Percentiles rank a stretch among this genome's conserved stretches.
Conservation (phyloP, 257 asterid genomes). For the Haberlea rhodopensis region DNA sequence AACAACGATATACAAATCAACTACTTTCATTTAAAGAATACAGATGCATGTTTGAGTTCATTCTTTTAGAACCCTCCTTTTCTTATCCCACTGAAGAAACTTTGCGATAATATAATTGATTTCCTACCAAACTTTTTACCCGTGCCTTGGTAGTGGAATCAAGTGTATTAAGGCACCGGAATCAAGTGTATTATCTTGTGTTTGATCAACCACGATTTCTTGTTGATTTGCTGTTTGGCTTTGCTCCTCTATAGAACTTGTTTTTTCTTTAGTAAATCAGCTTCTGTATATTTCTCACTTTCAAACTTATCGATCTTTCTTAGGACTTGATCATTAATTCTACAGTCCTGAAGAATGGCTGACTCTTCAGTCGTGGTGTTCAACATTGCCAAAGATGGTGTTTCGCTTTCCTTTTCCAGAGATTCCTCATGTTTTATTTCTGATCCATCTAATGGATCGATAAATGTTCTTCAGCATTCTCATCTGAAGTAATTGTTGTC, state of each 20-base stretch:
- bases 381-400: neutral
- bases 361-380: neutral
- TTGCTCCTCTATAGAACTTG: neutral
- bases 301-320: neutral
- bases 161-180: too few species aligned
- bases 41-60: neutral
- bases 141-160: neutral
- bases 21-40: neutral
- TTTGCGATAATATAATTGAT: neutral
- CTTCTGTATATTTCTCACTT: neutral
- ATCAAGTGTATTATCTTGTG: too few species aligned
- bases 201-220: neutral
- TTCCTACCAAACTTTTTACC: neutral
- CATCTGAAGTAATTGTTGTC: neutral
- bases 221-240: neutral
- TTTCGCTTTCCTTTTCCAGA: neutral
- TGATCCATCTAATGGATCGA: neutral
- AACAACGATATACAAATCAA: neutral
- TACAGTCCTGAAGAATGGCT: neutral
- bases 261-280: neutral
- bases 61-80: neutral
- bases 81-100: neutral
- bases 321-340: neutral
- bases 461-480: neutral
- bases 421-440: slow-evolving; percentile 1